Base-by-base conservation (phyloP, 805 yeast species). In the Cyberlindnera nakhonratchasimensis region DNA sequence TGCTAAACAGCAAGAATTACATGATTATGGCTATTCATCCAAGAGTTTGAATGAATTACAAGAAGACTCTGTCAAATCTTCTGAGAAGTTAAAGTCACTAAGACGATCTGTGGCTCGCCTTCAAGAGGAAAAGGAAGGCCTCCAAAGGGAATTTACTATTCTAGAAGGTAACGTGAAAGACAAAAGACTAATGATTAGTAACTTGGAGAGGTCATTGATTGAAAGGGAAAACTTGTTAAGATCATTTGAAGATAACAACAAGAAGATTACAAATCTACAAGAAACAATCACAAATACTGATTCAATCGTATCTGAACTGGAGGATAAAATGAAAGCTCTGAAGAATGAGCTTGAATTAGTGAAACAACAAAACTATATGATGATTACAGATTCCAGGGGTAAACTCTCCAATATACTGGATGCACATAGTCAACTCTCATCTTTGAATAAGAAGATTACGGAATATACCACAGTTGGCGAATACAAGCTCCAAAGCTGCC, bases 111-210 rank as follows among this genome's bases (percentile, higher is more conserved):
- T 72, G 13, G 58, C 55, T 11, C 47, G 52, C 3, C 45, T 70
- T 6, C 50, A 48, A 3, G 76, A 73, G 18, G 66, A 67, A 7
- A 72, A 72, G 48, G 83, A 78, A 37, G 42, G 54, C 5, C 58
- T 61, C 8, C 71, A 74, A 20, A 67, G 67, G 32, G 77, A 73
- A 28, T 42, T 74, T 17, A 64, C 67, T 7, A 60, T 66, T 12
- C 49, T 79, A 18, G 83, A 81, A 44, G 70, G 65, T 25, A 60
- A 61, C 26, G 60, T 80, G 12, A 78, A 79, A 44, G 86, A 80
- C 50, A 69, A 72, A 40, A 67, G 69, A 51, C 58, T 82, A 33
- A 52, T 56, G 3, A 72, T 85, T 20, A 75, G 77, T 49, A 70
- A 73, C 33, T 57, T 78, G 42, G 85, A 81, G 52, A 68, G 65